Base-by-base conservation (phyloP, 2,329 filamentous ascomycete species). In the Tolypocladium pustulatum region DNA sequence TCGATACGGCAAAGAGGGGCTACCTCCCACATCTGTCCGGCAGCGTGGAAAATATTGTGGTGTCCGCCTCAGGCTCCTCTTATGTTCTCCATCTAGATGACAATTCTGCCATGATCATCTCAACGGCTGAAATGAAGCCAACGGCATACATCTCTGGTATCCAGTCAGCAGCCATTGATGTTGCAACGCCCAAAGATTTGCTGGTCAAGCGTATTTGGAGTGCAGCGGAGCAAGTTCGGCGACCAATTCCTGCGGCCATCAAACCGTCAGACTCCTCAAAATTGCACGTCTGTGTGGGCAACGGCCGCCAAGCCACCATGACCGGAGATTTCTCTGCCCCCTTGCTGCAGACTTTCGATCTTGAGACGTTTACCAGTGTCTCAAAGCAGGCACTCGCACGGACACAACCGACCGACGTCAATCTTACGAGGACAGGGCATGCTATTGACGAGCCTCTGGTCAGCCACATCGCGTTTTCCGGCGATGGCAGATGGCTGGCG, bases 11-110 rank as follows among this genome's bases (percentile, higher is more conserved):
- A 62, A 87, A 87, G 69, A 85, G 85, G 67, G 88, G 94, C 68
- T 90, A 87, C 68, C 77, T 99, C 34, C 94, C 94, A n/a, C 91
- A 97, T 80, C 80, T 99, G 59, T 88, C 89, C 30, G 89, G 91
- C 7, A 85, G 86, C 32, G 89, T 99, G 40, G 88, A 94, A 69
- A 91, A 89, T 65, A 82, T 99, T 51, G 86, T 89, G 5, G 83
- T 99, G 38, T 97, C 92, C 20, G 81, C 87, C 0, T 79, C 78
- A 22, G 93, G 94, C 7, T 83, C 90, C 43, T 87, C 89, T 0
- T 99, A 97, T 67, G 88, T 86, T 5, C 72, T 97, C 30, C 89
- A 91, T 64, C 79, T 97, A 56, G 90, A 91, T 34, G 93, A 97
- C 71, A 99, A 99, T 72, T 96, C 91, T 1, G 80, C 88, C 58